These are phyloP conservation scores for Psilocybe subaeruginosa DNA, from an alignment of 768 basidiomycete genomes.

Conservation along the genomic window DNA sequence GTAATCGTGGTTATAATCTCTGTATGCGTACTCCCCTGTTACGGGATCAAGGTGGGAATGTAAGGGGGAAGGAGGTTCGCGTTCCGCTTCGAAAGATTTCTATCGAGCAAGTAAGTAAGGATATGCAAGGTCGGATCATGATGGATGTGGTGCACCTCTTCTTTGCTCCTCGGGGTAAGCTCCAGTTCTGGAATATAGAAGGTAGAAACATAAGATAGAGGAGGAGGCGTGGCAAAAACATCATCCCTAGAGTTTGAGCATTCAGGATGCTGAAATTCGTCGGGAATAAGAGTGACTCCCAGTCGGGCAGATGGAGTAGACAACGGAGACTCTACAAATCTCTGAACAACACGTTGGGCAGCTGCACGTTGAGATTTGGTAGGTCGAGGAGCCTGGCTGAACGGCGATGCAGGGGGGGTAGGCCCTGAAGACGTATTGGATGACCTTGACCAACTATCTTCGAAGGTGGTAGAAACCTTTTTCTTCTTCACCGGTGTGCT, in stretches of 20 bases:
- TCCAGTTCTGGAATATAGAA: slow-evolving; percentile 26
- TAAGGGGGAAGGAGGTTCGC: not conserved
- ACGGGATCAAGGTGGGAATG: slow-evolving; percentile 20
- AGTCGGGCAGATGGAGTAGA: not conserved
- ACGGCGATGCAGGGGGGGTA: not conserved
- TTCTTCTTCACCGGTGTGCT: not conserved
- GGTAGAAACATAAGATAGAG: slow-evolving; percentile 20
- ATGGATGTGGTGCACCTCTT: not conserved
- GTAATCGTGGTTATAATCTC: not conserved
- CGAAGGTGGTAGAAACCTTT: not conserved
- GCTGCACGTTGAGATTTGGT: not conserved
- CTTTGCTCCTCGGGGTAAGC: slow-evolving; percentile 7
- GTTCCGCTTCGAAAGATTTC: not conserved
- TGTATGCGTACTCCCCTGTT: slow-evolving; percentile 18
- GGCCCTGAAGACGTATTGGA: slow-evolving; percentile 2
- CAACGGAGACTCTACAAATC: not conserved
- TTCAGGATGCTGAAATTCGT: too few relatives aligned
- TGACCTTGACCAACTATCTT: not conserved
- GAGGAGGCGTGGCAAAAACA: not conserved
- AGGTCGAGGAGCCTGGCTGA: not conserved
- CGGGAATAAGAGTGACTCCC: not conserved
- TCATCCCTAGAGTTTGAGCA: too few relatives aligned
- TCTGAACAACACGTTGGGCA: slow-evolving; percentile 8
- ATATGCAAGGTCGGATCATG: not conserved
- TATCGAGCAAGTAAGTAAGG: not conserved